Percentiles rank a stretch among this genome's conserved stretches.
phyloP scores from a whole-genome alignment of 805 yeast species.

The Metschnikowia arizonensis region DNA sequence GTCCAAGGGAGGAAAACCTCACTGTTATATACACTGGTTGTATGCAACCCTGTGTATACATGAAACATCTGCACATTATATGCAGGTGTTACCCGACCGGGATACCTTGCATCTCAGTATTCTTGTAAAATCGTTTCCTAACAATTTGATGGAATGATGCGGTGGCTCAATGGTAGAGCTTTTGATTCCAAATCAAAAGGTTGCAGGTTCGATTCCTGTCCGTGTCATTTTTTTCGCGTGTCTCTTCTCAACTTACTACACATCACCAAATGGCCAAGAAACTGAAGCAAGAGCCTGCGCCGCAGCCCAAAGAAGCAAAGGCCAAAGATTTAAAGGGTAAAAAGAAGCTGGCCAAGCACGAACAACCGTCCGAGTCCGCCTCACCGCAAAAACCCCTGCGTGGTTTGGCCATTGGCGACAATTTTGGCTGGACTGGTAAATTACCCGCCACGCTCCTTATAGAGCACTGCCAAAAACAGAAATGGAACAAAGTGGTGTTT shows the following conservation, averaged over 20 bases:
- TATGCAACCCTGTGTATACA: no score
- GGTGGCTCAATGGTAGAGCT: slow-evolving; percentile 26
- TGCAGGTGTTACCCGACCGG: no score
- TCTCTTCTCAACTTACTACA: background rate
- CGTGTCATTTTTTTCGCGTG: slow-evolving; percentile 16
- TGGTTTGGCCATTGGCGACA: slow-evolving; percentile 46
- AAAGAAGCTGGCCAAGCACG: slow-evolving; percentile 7
- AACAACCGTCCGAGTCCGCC: slow-evolving; percentile 4
- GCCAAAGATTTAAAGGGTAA: slow-evolving; percentile 3
- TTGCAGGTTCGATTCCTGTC: slow-evolving; percentile 26
- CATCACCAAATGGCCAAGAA: slow-evolving; percentile 11
- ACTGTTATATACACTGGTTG: no score
- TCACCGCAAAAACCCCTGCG: slow-evolving; percentile 34
- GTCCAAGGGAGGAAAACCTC: no score
- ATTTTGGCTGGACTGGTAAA: slow-evolving; percentile 91
- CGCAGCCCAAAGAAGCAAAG: slow-evolving; percentile 6
- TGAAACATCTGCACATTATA: no score
- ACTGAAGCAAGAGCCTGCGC: slow-evolving; percentile 7
- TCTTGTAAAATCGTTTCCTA: no score
- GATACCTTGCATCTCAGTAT: no score
- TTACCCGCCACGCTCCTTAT: slow-evolving; percentile 81
- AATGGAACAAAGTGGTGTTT: slow-evolving; percentile 84
- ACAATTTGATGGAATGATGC: slow-evolving; percentile 11
- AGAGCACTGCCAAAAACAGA: slow-evolving; percentile 81
- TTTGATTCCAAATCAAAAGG: slow-evolving; percentile 25